phyloP scores from a whole-genome alignment of 306 rosid species.

The Canavalia gladiata region DNA sequence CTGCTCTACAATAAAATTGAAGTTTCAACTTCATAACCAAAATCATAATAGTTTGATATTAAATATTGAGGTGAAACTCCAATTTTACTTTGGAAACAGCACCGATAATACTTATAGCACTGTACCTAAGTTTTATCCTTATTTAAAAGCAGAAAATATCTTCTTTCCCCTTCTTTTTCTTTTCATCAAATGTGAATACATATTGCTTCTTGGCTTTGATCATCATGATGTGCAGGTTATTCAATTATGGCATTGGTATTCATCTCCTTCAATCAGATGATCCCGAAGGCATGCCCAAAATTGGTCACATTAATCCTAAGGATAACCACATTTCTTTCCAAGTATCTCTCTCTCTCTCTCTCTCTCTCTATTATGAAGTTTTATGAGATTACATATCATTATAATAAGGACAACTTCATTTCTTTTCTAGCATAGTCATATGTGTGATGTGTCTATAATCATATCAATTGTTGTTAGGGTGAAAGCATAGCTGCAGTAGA shows the following conservation, averaged over 20 bases:
- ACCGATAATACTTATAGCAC: too few species aligned
- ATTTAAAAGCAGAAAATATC: neutral
- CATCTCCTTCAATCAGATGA: conserved; percentile 77
- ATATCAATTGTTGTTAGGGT: conserved; percentile 50
- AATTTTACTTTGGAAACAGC: too few species aligned
- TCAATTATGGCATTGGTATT: conserved; percentile 77
- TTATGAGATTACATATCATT: neutral
- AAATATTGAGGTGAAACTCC: too few species aligned
- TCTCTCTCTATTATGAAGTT: too few species aligned
- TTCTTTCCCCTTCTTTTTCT: neutral
- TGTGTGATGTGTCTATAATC: neutral
- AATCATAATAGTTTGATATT: too few species aligned
- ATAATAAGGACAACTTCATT: neutral
- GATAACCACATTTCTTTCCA: conserved; percentile 73
- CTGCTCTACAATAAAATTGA: too few species aligned
- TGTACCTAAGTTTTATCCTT: neutral
- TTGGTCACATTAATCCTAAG: conserved; percentile 68
- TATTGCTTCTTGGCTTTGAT: neutral
- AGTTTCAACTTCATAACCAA: too few species aligned
- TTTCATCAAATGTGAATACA: neutral
- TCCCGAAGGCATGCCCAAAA: conserved; percentile 59
- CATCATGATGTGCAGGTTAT: conserved; percentile 60
- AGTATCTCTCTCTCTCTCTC: conserved; percentile 34
- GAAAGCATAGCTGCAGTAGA: conserved; percentile 70
- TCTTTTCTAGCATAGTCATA: neutral